Percentiles rank a stretch among this genome's conserved stretches.
Conservation (phyloP, 1,284 basidiomycete species). For the Cutaneotrichosporon arboriforme region DNA sequence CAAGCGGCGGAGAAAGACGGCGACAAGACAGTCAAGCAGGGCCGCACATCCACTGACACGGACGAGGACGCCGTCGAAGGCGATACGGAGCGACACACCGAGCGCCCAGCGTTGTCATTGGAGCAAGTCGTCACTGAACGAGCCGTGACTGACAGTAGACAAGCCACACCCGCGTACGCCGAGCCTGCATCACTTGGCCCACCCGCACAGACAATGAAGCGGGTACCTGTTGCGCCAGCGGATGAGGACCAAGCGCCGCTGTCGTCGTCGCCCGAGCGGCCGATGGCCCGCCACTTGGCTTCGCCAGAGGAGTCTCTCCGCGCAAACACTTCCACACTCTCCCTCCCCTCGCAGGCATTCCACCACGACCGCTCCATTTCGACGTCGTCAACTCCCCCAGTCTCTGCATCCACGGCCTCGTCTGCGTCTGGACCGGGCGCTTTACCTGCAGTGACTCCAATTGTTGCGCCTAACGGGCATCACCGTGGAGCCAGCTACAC, state of each 20-base stretch:
- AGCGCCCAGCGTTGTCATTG: too few relatives aligned
- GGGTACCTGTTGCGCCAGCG: neutral
- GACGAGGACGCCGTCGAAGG: too few relatives aligned
- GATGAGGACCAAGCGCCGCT: conserved; percentile 2
- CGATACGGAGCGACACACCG: too few relatives aligned
- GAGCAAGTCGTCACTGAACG: too few relatives aligned
- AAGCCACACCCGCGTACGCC: too few relatives aligned
- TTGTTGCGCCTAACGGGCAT: conserved; percentile 22
- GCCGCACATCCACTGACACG: too few relatives aligned
- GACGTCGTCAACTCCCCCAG: conserved; percentile 16
- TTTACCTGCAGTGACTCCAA: conserved; percentile 21
- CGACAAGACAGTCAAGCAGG: too few relatives aligned
- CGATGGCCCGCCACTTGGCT: too few relatives aligned
- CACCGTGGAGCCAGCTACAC: conserved; percentile 43
- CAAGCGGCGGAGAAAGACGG: conserved; percentile 11
- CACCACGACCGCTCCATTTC: conserved; percentile 18
- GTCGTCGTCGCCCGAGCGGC: neutral
- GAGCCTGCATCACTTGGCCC: too few relatives aligned
- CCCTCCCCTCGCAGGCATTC: conserved; percentile 9
- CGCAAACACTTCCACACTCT: conserved; percentile 9
- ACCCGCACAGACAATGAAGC: neutral
- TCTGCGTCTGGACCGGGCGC: conserved; percentile 31
- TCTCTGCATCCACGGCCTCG: conserved; percentile 33
- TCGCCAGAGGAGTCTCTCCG: too few relatives aligned
- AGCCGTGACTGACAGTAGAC: too few relatives aligned